Percentiles rank a stretch among this genome's conserved stretches.
Evolutionary conservation across 1,284 basidiomycete species (phyloP).

Genomic region (Ustilago sp.): DNA sequence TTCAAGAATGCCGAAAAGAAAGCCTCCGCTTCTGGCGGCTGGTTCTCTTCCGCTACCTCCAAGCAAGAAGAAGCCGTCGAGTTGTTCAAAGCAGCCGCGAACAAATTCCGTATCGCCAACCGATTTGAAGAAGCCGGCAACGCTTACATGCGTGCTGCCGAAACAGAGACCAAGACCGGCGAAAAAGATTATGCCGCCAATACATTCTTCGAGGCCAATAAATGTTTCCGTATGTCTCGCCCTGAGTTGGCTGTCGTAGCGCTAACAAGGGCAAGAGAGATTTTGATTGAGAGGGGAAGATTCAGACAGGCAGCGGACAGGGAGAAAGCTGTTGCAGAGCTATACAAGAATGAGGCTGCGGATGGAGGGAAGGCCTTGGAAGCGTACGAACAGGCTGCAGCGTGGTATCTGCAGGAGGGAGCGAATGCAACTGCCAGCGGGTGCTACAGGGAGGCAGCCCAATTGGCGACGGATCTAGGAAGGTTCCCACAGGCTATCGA

Average conservation of each 20-base stretch:
- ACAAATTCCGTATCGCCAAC: constrained; percentile 94
- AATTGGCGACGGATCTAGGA: constrained; percentile 89
- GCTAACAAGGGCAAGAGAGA: constrained; percentile 84
- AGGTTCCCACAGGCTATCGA: constrained; percentile 87
- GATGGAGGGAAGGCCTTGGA: constrained; percentile 86
- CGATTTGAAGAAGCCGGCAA: constrained; percentile 90
- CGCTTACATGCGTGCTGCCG: constrained; percentile 68
- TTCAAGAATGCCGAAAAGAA: constrained; percentile 93
- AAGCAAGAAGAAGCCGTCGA: constrained; percentile 85
- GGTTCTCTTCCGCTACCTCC: constrained; percentile 62
- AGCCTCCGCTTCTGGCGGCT: constrained; percentile 80
- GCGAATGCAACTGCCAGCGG: constrained; percentile 93
- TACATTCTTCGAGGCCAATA: constrained; percentile 68
- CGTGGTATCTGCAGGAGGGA: constrained; percentile 97
- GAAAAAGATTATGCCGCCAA: constrained; percentile 69
- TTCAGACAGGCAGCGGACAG: constrained; percentile 98
- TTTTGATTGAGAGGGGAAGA: constrained; percentile 85
- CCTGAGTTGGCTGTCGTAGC: constrained; percentile 82
- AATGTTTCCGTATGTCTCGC: constrained; percentile 65
- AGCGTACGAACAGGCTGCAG: constrained; percentile 90
- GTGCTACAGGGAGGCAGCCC: constrained; percentile 95
- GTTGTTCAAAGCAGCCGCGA: constrained; percentile 92
- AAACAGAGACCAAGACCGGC: constrained; percentile 64
- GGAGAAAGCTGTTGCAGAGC: constrained; percentile 87
- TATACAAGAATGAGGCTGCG: constrained; percentile 81